Evolutionary conservation across 1,284 basidiomycete genomes (phyloP).

Genomic region (Athelia psychrophila): DNA sequence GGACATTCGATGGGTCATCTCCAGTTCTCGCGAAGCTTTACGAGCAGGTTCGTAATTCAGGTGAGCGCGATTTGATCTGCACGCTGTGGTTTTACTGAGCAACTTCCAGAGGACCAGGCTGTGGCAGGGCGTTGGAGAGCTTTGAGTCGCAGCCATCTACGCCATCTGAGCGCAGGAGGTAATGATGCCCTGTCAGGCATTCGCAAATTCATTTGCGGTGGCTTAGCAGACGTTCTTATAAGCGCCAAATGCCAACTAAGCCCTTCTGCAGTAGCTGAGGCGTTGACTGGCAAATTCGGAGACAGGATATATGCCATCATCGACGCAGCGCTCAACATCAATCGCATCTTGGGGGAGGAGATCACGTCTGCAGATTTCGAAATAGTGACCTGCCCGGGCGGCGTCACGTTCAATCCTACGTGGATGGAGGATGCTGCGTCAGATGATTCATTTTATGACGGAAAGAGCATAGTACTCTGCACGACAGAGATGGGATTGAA

Average conservation of each 20-base stretch:
- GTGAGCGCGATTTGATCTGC: constrained; percentile 10
- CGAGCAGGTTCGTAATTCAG: constrained; percentile 21
- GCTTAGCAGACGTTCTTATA: constrained; percentile 25
- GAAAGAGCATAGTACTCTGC: constrained; percentile 20
- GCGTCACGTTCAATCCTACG: constrained; percentile 19
- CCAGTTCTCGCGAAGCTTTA: constrained; percentile 22
- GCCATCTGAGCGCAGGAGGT: background rate
- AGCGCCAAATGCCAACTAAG: constrained; percentile 19
- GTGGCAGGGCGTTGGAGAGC: constrained; percentile 28
- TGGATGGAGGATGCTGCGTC: constrained; percentile 24
- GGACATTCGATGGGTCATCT: constrained; percentile 23
- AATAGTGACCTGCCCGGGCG: constrained; percentile 24
- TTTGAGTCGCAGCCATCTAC: constrained; percentile 24
- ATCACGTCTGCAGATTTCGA: constrained; percentile 25
- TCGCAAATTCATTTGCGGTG: constrained; percentile 2
- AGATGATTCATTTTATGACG: background rate
- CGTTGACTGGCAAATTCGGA: constrained; percentile 20
- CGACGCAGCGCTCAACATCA: constrained; percentile 23
- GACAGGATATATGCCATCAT: constrained; percentile 24
- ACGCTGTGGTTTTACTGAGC: constrained; percentile 12
- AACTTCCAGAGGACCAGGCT: constrained; percentile 19
- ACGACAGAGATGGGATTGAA: constrained; percentile 28
- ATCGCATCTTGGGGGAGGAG: constrained; percentile 29
- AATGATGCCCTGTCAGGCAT: too few species aligned
- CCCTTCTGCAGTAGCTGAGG: constrained; percentile 13